Evolutionary conservation across 2,329 filamentous ascomycete genomes (phyloP).

Genomic region (Myrmaecium sp.): DNA sequence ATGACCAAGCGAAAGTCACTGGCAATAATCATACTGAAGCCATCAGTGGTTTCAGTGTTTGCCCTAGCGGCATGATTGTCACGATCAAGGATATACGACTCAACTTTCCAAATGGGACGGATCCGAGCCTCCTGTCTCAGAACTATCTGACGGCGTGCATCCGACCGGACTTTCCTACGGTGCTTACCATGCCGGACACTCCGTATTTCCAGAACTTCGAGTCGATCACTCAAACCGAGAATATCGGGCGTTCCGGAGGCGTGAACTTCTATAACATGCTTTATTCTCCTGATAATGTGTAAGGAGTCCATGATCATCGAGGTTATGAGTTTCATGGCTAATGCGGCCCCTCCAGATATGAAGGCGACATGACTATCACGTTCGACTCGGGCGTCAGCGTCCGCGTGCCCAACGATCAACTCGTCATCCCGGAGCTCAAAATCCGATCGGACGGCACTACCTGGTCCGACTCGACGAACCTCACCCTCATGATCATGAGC

Average conservation of each 20-base stretch:
- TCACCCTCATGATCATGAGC: slow-evolving; percentile 8
- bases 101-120: slow-evolving; percentile 17
- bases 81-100: slow-evolving; percentile 14
- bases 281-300: slow-evolving; percentile 7
- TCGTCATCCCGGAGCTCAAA: slow-evolving; percentile 7
- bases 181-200: slow-evolving; percentile 7
- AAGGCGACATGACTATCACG: slow-evolving; percentile 8
- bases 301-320: background rate
- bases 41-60: slow-evolving; percentile 7
- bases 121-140: slow-evolving; percentile 12
- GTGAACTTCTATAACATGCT: slow-evolving; percentile 9
- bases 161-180: slow-evolving; percentile 6
- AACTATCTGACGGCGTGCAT: slow-evolving; percentile 6
- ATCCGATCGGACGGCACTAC: slow-evolving; percentile 6
- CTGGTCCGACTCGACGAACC: slow-evolving; percentile 5
- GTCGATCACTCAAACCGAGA: slow-evolving; percentile 2
- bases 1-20: slow-evolving; percentile 11
- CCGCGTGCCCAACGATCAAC: slow-evolving; percentile 8
- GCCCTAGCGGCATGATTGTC: slow-evolving; percentile 14
- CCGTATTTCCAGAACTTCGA: slow-evolving; percentile 7
- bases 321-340: too few species aligned
- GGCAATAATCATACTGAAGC: slow-evolving; percentile 8
- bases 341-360: slow-evolving; percentile 5
- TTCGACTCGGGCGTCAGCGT: slow-evolving; percentile 7
- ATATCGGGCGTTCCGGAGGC: slow-evolving; percentile 3